Percentiles rank a stretch among this genome's conserved stretches.
Evolutionary conservation across 1,139 yeast genomes (phyloP).

Genomic region (Diutina scorzettiae): DNA sequence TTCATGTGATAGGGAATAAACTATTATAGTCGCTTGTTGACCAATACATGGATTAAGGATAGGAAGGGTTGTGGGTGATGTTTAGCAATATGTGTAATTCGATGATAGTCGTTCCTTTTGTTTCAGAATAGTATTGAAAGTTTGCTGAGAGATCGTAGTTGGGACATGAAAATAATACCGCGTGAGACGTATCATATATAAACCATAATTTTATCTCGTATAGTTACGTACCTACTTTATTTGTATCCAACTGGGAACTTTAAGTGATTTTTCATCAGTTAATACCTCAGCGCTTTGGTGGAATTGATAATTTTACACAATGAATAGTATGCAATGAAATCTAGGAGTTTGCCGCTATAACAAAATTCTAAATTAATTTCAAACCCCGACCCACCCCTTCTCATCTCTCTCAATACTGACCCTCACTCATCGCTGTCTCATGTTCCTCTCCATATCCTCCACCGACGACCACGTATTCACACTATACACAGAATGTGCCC

Average conservation of each 20-base stretch:
- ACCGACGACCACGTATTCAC: conserved; percentile 39
- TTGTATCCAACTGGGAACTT: background rate
- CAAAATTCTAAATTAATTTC: too few species aligned
- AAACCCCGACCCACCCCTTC: too few species aligned
- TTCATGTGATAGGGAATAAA: background rate
- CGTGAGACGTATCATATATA: background rate
- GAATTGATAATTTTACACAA: background rate
- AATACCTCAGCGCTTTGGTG: background rate
- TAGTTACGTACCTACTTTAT: background rate
- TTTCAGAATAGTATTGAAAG: too few species aligned
- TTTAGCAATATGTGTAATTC: background rate
- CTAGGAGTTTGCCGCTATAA: too few species aligned
- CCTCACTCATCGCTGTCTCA: too few species aligned
- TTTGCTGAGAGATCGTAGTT: too few species aligned
- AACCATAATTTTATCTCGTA: background rate
- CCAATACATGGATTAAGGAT: background rate
- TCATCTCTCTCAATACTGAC: too few species aligned
- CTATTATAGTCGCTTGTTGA: background rate
- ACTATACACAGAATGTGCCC: conserved; percentile 26
- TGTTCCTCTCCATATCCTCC: too few species aligned
- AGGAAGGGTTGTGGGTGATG: background rate
- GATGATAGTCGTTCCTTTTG: background rate
- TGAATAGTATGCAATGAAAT: too few species aligned
- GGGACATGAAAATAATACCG: too few species aligned
- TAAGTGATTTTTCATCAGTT: background rate